Conservation (phyloP, 495 filamentous ascomycete species). For the Penicillium bialowiezense region DNA sequence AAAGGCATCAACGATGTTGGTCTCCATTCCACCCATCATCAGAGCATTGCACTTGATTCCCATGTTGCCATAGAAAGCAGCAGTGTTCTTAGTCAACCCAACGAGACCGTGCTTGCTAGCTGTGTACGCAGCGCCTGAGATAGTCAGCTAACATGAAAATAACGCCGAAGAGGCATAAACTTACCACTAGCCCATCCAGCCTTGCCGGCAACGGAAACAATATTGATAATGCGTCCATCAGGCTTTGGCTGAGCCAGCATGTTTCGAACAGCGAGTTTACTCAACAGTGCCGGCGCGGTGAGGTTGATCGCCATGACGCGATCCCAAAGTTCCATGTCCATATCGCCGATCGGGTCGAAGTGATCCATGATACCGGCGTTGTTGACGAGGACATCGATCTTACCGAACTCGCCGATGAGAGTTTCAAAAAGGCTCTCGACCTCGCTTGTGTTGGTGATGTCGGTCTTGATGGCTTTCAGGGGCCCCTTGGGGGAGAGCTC, state of each 20-base stretch:
- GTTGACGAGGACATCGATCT: conserved; percentile 41
- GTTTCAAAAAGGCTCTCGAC: conserved; percentile 36
- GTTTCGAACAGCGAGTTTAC: conserved; percentile 50
- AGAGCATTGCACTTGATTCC: conserved; percentile 57
- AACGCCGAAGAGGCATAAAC: not conserved
- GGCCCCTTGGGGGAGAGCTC: conserved; percentile 34
- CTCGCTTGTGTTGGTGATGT: conserved; percentile 35
- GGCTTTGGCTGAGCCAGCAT: conserved; percentile 30
- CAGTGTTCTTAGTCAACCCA: conserved; percentile 63
- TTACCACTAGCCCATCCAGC: conserved; percentile 33
- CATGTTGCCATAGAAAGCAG: conserved; percentile 53
- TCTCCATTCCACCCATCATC: conserved; percentile 53
- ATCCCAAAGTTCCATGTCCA: conserved; percentile 53
- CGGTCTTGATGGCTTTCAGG: conserved; percentile 36
- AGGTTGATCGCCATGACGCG: conserved; percentile 57
- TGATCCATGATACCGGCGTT: conserved; percentile 55
- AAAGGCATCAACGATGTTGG: conserved; percentile 54
- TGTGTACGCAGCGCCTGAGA: conserved; percentile 53
- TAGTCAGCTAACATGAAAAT: conserved; percentile 13
- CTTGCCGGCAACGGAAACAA: conserved; percentile 35
- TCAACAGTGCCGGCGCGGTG: conserved; percentile 54
- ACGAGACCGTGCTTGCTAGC: conserved; percentile 38
- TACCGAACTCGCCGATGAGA: conserved; percentile 28
- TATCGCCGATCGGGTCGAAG: conserved; percentile 52
- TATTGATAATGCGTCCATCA: conserved; percentile 37